Evolutionary conservation across 2,329 filamentous ascomycete genomes (phyloP).

Genomic region (Sarocladiaceae sp.): DNA sequence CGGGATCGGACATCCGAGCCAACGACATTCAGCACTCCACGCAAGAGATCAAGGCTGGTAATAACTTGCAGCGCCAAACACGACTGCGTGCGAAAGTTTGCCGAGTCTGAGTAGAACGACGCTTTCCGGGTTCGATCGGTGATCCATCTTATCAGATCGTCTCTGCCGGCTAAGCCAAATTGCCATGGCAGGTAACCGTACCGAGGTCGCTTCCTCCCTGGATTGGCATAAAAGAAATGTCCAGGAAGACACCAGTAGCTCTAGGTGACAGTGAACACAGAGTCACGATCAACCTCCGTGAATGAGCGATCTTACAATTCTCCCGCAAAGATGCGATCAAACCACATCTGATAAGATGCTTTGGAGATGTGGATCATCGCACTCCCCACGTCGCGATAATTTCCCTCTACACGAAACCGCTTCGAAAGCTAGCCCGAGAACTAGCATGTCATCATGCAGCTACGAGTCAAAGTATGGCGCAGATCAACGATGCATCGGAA

Average conservation of each 20-base stretch:
- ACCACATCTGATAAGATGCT: conserved; percentile 4
- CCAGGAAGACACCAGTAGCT: no score
- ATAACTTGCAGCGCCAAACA: neutral
- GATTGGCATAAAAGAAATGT: no score
- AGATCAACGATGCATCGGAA: neutral
- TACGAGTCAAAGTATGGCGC: neutral
- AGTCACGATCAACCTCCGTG: no score
- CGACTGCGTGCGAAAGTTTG: neutral
- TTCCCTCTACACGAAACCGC: neutral
- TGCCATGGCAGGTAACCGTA: neutral
- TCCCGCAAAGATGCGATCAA: no score
- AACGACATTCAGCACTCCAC: no score
- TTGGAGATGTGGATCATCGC: neutral
- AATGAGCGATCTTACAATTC: no score
- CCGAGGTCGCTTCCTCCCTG: no score
- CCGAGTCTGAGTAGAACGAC: neutral
- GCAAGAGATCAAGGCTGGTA: no score
- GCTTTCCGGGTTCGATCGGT: neutral
- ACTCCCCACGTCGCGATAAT: neutral
- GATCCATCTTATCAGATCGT: conserved; percentile 9
- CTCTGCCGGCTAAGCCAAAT: neutral
- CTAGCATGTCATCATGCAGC: neutral
- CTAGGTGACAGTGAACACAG: no score
- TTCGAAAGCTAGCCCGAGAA: neutral
- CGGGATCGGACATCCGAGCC: no score